A percentile compares a stretch with the other conserved stretches of the same genome.
phyloP scores from a whole-genome alignment of 495 filamentous ascomycete genomes.

The Aspergillus olivimuriae region DNA sequence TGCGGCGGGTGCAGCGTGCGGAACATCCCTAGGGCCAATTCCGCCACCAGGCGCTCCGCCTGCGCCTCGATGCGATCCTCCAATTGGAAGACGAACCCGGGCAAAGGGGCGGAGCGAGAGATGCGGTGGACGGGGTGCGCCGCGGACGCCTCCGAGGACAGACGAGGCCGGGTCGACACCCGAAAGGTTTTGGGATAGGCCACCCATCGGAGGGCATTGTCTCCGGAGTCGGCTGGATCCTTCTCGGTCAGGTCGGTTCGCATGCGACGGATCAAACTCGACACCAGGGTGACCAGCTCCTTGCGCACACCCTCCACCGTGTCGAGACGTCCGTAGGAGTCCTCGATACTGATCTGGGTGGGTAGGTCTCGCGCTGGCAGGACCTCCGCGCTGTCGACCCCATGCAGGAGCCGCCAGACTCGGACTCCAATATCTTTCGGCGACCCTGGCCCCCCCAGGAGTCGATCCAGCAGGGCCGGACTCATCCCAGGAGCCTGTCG shows the following conservation, averaged over 20 bases:
- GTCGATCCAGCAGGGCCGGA: slow-evolving; percentile 50
- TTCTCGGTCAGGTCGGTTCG: slow-evolving; percentile 62
- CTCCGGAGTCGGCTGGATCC: neutral
- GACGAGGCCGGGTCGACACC: slow-evolving; percentile 66
- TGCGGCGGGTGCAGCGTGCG: slow-evolving; percentile 63
- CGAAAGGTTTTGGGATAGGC: slow-evolving; percentile 67
- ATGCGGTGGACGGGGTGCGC: slow-evolving; percentile 50
- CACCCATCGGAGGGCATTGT: slow-evolving; percentile 45
- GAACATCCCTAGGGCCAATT: slow-evolving; percentile 63
- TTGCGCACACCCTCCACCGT: slow-evolving; percentile 52
- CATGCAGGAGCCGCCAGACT: slow-evolving; percentile 78
- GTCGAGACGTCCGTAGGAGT: slow-evolving; percentile 70
- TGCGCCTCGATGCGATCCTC: slow-evolving; percentile 48
- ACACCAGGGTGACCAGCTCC: slow-evolving; percentile 56
- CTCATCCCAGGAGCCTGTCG: slow-evolving; percentile 55
- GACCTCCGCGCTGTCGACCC: slow-evolving; percentile 55
- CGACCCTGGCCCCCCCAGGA: slow-evolving; percentile 62
- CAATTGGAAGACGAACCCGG: slow-evolving; percentile 62
- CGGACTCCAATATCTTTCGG: slow-evolving; percentile 61
- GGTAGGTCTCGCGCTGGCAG: slow-evolving; percentile 65
- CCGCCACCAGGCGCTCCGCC: slow-evolving; percentile 62
- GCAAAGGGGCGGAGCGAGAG: slow-evolving; percentile 62
- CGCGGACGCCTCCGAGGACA: slow-evolving; percentile 50
- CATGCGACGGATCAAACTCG: slow-evolving; percentile 74
- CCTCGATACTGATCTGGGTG: slow-evolving; percentile 89